A percentile compares a stretch with the other conserved stretches of the same genome.
phyloP scores from a whole-genome alignment of 2,329 filamentous ascomycete genomes.

The Penicillium palitans region DNA sequence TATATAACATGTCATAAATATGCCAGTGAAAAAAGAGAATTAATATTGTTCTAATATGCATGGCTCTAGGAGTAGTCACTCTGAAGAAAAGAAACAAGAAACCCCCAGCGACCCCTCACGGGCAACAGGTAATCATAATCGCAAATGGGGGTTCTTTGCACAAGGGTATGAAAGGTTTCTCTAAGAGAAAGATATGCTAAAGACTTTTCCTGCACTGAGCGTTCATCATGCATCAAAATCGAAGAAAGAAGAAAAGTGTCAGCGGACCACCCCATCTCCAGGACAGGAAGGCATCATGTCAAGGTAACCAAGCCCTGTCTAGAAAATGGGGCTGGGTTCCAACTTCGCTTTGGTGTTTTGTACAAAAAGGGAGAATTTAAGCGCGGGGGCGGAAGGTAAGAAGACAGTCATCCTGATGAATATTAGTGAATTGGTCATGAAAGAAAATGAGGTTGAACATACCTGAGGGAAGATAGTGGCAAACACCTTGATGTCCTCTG shows the following conservation, averaged over 20 bases:
- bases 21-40: slow-evolving; percentile 13
- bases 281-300: slow-evolving; percentile 24
- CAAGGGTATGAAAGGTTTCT: slow-evolving; percentile 13
- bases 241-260: slow-evolving; percentile 16
- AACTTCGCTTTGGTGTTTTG: slow-evolving; percentile 20
- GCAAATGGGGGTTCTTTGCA: slow-evolving; percentile 6
- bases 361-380: slow-evolving; percentile 26
- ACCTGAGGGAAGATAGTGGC: slow-evolving; percentile 97
- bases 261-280: slow-evolving; percentile 22
- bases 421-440: slow-evolving; percentile 22
- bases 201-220: slow-evolving; percentile 11
- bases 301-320: slow-evolving; percentile 19
- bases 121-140: slow-evolving; percentile 17
- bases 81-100: slow-evolving; percentile 13
- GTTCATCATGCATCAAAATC: slow-evolving; percentile 15
- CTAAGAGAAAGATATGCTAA: neutral
- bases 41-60: slow-evolving; percentile 30
- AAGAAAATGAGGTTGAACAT: slow-evolving; percentile 6
- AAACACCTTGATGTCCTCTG: slow-evolving; percentile 97
- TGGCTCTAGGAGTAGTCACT: slow-evolving; percentile 16
- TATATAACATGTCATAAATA: neutral
- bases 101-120: slow-evolving; percentile 12
- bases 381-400: slow-evolving; percentile 64
- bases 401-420: slow-evolving; percentile 73
- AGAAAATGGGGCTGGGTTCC: slow-evolving; percentile 17